Base-by-base conservation (phyloP, 352 stramenopile genomes). In the Phytophthora kernoviae region DNA sequence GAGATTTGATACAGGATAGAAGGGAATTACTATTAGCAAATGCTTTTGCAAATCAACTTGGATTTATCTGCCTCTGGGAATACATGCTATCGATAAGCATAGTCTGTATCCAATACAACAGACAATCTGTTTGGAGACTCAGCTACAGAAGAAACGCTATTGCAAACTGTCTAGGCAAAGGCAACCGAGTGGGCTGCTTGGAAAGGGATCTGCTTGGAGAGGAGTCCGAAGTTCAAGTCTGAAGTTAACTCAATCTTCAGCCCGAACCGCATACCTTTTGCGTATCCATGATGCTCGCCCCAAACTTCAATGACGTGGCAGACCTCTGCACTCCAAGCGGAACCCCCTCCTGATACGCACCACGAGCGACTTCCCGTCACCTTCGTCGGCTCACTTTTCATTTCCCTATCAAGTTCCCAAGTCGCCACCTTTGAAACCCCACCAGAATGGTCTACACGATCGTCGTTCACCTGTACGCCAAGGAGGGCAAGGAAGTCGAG, bases 401-500 rank as follows among this genome's bases (percentile, higher is more conserved):
- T 67, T 67, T 62, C 43, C 44, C 52, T 62, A 44, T 54, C 59
- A 67, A 67, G 52, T 54, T 57, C 51, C 36, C 51, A 58, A 49
- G 27, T 21, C 10, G 14, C 15, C 37, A 43, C 12, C 37, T 17
- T 4, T 17, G 4, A 43, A 2, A 4, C 11, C 43, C 45, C 57
- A 54, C 20, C 26, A 30, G 22, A 57, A 70, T 75, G 61, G 66
- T 75, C 41, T 75, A 65, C 66, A 74, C 66, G 21, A 54, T 75
- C 40, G 66, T 71, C 30, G 66, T 70, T n/a, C 54, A 75, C 43
- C 33, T 75, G 18, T 61, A 70, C 42, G 61, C 66, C 47, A 75
- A 75, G 66, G 66, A 75, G 22, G 66, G 66, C 55, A 70, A 70
- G 51, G 65, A 74, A 20, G 66, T 71, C 42, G 66, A 75, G 58